phyloP scores from a whole-genome alignment of 2,329 filamentous ascomycete genomes.

The Ceratocystis harringtonii region DNA sequence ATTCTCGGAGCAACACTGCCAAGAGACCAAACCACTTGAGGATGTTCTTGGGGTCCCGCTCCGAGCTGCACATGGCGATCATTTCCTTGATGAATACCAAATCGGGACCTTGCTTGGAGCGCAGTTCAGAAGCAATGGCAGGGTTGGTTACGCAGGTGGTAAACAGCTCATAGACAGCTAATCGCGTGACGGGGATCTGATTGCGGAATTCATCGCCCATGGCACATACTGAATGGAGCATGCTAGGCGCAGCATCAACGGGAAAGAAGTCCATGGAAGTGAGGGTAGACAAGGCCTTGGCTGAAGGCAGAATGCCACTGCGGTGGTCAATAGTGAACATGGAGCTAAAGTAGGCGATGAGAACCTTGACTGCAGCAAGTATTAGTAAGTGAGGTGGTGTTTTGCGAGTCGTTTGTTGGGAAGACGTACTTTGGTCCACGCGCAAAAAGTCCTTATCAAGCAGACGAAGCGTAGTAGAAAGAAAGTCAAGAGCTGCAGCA shows the following conservation, averaged over 20 bases:
- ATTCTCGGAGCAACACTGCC: constrained; percentile 31
- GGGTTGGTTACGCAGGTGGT: constrained; percentile 30
- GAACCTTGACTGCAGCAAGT: constrained; percentile 27
- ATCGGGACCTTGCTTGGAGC: constrained; percentile 26
- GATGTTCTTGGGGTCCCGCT: constrained; percentile 42
- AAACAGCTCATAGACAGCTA: constrained; percentile 38
- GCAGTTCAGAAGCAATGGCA: constrained; percentile 30
- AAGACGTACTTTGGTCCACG: constrained; percentile 32
- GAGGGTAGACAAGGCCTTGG: constrained; percentile 37
- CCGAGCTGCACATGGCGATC: constrained; percentile 36
- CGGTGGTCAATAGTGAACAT: constrained; percentile 46
- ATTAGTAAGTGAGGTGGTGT: no score
- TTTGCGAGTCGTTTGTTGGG: no score
- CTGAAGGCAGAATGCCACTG: constrained; percentile 40
- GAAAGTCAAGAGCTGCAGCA: constrained; percentile 37
- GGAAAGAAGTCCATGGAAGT: constrained; percentile 37
- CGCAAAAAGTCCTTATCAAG: constrained; percentile 33
- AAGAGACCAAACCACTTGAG: constrained; percentile 42
- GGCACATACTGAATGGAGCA: constrained; percentile 35
- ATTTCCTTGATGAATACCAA: constrained; percentile 35
- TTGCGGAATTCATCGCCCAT: constrained; percentile 43
- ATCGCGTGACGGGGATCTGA: constrained; percentile 36
- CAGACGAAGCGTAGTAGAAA: constrained; percentile 38
- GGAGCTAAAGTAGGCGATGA: constrained; percentile 40
- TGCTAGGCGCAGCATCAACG: constrained; percentile 32